Conservation (phyloP, 192 early-diverging fungal genomes). For the Hyaloraphidium curvatum region DNA sequence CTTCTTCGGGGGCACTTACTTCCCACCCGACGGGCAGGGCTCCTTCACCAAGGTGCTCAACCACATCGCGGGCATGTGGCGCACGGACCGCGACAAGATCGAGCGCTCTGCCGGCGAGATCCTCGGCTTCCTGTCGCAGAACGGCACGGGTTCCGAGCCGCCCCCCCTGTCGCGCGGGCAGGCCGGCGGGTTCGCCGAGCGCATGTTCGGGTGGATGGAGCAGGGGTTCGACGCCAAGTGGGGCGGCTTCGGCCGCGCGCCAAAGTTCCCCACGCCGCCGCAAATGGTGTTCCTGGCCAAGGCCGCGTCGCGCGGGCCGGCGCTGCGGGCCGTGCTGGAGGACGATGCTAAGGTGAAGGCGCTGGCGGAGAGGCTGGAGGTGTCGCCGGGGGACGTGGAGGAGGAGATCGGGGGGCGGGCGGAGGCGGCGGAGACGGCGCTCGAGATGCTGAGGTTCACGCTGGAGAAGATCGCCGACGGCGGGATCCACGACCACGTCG, state of each 20-base stretch:
- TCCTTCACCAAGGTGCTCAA: constrained; percentile 11
- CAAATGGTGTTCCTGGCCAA: constrained; percentile 24
- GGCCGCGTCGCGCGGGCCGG: neutral
- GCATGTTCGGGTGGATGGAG: too few species aligned
- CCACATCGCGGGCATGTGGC: constrained; percentile 1
- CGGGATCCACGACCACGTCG: constrained; percentile 24
- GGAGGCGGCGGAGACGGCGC: constrained; percentile 7
- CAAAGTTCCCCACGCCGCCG: constrained; percentile 42
- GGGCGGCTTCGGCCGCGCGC: constrained; percentile 37
- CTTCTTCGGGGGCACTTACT: constrained; percentile 19
- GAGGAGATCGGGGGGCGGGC: constrained; percentile 4
- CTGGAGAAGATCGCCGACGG: constrained; percentile 12
- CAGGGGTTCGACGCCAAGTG: constrained; percentile 19
- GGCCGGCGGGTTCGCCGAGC: neutral
- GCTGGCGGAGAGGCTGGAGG: neutral
- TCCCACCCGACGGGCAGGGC: constrained; percentile 11
- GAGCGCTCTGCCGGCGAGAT: neutral
- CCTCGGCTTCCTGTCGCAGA: neutral
- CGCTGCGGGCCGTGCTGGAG: neutral
- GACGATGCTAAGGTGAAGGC: constrained; percentile 2
- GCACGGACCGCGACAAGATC: neutral
- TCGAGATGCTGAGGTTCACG: constrained; percentile 12
- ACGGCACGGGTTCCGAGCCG: neutral
- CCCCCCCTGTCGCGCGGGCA: neutral
- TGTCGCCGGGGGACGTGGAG: neutral